These are phyloP conservation scores for Myxozyma udenii DNA, from an alignment of 805 yeast genomes.

Conservation along the genomic window DNA sequence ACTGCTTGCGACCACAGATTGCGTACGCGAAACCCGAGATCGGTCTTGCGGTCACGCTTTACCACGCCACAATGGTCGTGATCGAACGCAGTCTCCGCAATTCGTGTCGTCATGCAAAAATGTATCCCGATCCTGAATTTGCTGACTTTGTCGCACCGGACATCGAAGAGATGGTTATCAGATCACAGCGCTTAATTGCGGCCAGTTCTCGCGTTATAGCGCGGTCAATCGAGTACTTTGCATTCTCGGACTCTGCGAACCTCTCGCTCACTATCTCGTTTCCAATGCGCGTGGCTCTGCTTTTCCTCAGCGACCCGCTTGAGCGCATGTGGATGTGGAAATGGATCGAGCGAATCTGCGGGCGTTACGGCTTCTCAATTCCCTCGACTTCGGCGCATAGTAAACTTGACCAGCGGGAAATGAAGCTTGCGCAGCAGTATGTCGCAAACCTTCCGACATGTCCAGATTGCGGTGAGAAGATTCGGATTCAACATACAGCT, in stretches of 20 bases:
- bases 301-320: not conserved
- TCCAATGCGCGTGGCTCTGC: not conserved
- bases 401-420: not conserved
- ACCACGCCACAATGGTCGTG: not conserved
- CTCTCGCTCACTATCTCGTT: no score
- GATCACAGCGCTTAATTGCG: not conserved
- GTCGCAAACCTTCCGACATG: not conserved
- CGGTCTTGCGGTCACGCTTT: not conserved
- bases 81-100: not conserved
- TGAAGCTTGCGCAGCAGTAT: not conserved
- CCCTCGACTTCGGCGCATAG: not conserved
- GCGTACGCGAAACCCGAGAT: not conserved
- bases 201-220: not conserved
- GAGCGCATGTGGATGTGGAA: constrained; percentile 1
- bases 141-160: not conserved
- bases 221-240: not conserved
- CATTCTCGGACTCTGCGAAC: not conserved
- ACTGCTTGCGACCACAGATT: not conserved
- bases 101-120: not conserved
- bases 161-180: not conserved
- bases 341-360: not conserved
- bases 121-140: not conserved
- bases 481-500: not conserved
- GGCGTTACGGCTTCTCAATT: not conserved
- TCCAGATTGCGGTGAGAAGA: constrained; percentile 3